Conservation (phyloP, 164 flowering plant species). For the Macadamia tetraphylla region DNA sequence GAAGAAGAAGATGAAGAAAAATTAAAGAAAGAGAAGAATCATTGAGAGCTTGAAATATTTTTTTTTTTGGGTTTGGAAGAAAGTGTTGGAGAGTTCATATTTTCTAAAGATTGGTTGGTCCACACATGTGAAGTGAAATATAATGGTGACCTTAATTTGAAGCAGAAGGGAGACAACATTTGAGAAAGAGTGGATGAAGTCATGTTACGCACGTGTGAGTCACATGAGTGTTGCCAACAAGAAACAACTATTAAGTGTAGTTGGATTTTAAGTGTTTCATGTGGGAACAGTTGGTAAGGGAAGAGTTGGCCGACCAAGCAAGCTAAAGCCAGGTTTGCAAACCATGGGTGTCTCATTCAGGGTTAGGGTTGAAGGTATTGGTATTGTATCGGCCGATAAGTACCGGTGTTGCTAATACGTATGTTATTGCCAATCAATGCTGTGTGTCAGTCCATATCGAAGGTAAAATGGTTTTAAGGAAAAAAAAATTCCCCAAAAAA, state of each 20-base stretch:
- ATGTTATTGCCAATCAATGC: too few species aligned
- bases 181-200: background rate
- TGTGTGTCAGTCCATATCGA: too few species aligned
- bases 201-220: conserved; percentile 17
- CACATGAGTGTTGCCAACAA: conserved; percentile 14
- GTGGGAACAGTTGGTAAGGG: background rate
- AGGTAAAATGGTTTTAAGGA: too few species aligned
- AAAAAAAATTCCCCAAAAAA: too few species aligned
- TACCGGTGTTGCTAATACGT: too few species aligned
- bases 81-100: conserved; percentile 1
- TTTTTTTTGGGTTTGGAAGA: background rate
- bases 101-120: conserved; percentile 22
- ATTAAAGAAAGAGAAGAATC: conserved; percentile 3
- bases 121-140: conserved; percentile 30
- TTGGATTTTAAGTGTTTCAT: background rate
- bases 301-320: too few species aligned
- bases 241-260: background rate
- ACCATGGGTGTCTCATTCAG: too few species aligned
- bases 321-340: too few species aligned
- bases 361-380: too few species aligned
- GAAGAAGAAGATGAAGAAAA: too few species aligned
- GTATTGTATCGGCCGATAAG: too few species aligned
- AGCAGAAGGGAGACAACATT: background rate
- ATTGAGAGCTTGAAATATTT: conserved; percentile 16
- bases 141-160: background rate